These are phyloP conservation scores for Pythium monospermum DNA, from an alignment of 352 stramenopile species.

Conservation along the genomic window DNA sequence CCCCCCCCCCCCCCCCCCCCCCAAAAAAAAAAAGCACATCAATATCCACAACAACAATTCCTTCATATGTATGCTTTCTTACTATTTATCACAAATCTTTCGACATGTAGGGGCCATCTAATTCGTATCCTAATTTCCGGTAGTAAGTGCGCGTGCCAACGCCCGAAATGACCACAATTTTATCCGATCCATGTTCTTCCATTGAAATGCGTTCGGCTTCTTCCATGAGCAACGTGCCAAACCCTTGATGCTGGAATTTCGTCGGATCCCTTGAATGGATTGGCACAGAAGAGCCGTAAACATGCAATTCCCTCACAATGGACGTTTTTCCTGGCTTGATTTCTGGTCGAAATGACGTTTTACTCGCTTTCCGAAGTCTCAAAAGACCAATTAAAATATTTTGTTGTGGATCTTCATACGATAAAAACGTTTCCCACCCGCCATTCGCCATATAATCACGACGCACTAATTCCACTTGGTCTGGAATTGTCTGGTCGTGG, in stretches of 20 bases:
- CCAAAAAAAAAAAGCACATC: no score
- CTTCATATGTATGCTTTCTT: no score
- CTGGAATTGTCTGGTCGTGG: slow-evolving; percentile 88
- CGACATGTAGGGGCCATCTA: slow-evolving; percentile 97
- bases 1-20: no score
- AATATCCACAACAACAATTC: no score
- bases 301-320: slow-evolving; percentile 91
- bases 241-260: slow-evolving; percentile 96
- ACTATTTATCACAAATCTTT: slow-evolving; percentile 85
- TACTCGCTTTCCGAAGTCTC: slow-evolving; percentile 87
- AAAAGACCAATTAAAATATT: slow-evolving; percentile 96
- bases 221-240: slow-evolving; percentile 96
- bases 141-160: slow-evolving; percentile 97
- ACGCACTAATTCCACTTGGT: slow-evolving; percentile 96
- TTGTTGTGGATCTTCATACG: slow-evolving; percentile 94
- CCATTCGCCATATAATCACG: slow-evolving; percentile 95
- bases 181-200: slow-evolving; percentile 93
- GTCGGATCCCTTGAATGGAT: slow-evolving; percentile 92
- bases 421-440: slow-evolving; percentile 96
- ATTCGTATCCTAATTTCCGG: slow-evolving; percentile 94
- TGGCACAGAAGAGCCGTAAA: slow-evolving; percentile 96
- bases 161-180: slow-evolving; percentile 95
- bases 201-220: slow-evolving; percentile 94
- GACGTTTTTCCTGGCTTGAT: slow-evolving; percentile 54
- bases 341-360: slow-evolving; percentile 79